Evolutionary conservation across 2,329 filamentous ascomycete genomes (phyloP), one percentile per base, ranked within the genome.

Genomic region (Cytospora mali): DNA sequence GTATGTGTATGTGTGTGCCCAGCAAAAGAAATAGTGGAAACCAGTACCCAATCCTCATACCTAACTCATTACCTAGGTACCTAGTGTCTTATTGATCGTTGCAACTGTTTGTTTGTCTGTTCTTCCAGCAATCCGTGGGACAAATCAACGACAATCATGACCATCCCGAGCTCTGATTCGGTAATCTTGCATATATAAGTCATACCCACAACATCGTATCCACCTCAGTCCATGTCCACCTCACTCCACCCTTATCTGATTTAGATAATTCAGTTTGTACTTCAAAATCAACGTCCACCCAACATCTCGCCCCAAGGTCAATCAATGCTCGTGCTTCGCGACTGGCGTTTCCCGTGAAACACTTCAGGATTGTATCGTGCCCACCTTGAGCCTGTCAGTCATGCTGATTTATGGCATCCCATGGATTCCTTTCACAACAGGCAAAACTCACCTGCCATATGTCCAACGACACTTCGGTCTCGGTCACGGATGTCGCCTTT

Each of bases 381-480:
- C 49, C 31, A 58, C 33, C 56, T 58, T 21, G 3, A 6, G n/a
- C 23, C n/a, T 52, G 48, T 58, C 48, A 58, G 56, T 52, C 4
- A 6, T 7, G 29, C 2, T 2, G 13, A 31, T 31, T 10, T 10
- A 39, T 18, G 14, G 35, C 33, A 35, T 35, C 33, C 33, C 29
- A 29, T 31, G 3, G 14, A 28, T 29, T 39, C 23, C 23, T 29
- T 39, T 7, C 21, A 25, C 28, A 6, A 31, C 29, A 31, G 2
- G 29, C 29, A 7, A 10, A 10, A 55, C 67, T 56, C 31, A 71
- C 69, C 66, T 70, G 66, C 69, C 68, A 71, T 52, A 70, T 64
- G 55, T 69, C 66, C 53, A 69, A 53, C 27, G 62, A 58, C 1
- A 69, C 62, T 3, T 59, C 62, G 18, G 46, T 58, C 21, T 55